Conservation (phyloP, 345 rosid genomes). For the Sonneratia caseolaris region DNA sequence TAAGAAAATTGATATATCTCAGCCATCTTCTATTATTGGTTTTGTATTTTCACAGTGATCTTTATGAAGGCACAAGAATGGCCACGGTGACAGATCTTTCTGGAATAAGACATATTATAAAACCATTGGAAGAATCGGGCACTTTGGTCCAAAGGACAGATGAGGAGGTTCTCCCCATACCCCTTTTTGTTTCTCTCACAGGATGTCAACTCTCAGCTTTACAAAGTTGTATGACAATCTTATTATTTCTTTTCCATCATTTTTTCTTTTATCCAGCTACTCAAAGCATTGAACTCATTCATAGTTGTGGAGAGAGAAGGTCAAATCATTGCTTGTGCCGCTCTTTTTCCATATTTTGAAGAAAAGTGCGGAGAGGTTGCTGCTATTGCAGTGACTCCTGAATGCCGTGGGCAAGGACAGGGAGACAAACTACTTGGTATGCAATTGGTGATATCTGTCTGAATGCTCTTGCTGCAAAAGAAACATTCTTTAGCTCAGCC, state of each 20-base stretch:
- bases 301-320: slow-evolving; percentile 89
- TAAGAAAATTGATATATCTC: not conserved
- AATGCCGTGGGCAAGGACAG: slow-evolving; percentile 92
- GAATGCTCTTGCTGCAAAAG: not conserved
- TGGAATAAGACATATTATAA: slow-evolving; percentile 65
- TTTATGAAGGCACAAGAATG: slow-evolving; percentile 83
- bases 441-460: not conserved
- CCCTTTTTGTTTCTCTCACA: not conserved
- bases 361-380: slow-evolving; percentile 92
- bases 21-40: slow-evolving; percentile 1
- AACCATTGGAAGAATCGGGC: slow-evolving; percentile 72
- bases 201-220: not conserved
- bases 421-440: slow-evolving; percentile 94
- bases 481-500: not conserved
- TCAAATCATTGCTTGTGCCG: slow-evolving; percentile 88
- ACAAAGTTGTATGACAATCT: not conserved
- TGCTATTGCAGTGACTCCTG: slow-evolving; percentile 82
- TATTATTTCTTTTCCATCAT: too few relatives aligned
- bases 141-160: slow-evolving; percentile 57
- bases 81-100: slow-evolving; percentile 57
- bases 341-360: slow-evolving; percentile 71
- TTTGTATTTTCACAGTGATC: slow-evolving; percentile 42
- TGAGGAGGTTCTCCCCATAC: slow-evolving; percentile 46
- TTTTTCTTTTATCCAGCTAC: slow-evolving; percentile 38
- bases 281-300: slow-evolving; percentile 51